Evolutionary conservation across 768 basidiomycete genomes (phyloP), one percentile per base, ranked within the genome.

Genomic region (Gymnopilus junonius): DNA sequence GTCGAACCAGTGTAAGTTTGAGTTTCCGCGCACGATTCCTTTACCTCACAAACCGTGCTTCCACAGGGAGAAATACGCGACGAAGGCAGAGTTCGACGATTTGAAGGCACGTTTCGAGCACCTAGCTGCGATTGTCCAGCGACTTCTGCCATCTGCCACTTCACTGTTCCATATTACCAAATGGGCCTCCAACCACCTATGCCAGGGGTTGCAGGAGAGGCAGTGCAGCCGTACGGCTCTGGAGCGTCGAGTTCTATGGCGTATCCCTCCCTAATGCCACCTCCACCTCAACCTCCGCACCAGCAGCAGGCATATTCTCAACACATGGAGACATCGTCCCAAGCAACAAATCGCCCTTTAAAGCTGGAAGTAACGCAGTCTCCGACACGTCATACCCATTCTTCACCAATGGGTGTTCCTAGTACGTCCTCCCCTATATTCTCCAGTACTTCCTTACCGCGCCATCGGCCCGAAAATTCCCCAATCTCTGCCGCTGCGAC

Each of bases 21-120:
- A 65, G 65, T 61, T 74, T 65, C 53, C 55, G 59, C 34, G 54
- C 45, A 39, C 29, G 58, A 64, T 70, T 67, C 53, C 20, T 69
- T 68, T 70, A 65, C 67, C 67, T 69, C 66, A 70, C 61, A 59
- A 48, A 35, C 59, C 48, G 48, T 63, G 39, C 50, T 69, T 64
- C 57, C 48, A 53, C 57, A 90, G 89, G 64, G 92, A 93, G 75
- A 93, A 92, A 76, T 92, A 92, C 73, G 91, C 93, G 61, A 88
- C 87, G 37, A 83, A 91, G 21, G 77, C 84, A 29, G 93, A 94
- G 68, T 90, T 89, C 70, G 91, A 94, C 51, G 88, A 90, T 43
- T 85, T 94, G 68, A 90, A 86, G 70, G 74, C 80, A 20, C 86
- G 88, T 55, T 77, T 92, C 68, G 85, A 87, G 32, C 78, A 83